Conservation (phyloP, 306 rosid species). For the Corylus avellana region DNA sequence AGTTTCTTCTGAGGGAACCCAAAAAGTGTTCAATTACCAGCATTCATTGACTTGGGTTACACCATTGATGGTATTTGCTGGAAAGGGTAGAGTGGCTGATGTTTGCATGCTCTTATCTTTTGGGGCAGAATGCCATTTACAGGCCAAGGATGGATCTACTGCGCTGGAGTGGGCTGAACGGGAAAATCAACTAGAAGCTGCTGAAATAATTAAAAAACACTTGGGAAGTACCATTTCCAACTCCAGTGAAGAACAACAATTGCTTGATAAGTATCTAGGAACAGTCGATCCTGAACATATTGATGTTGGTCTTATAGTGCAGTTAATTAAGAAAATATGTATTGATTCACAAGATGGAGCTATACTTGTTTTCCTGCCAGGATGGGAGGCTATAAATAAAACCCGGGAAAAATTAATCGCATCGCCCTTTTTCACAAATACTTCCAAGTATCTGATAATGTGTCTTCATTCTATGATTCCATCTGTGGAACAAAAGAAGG, state of each 20-base stretch:
- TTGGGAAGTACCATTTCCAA: conserved; percentile 45
- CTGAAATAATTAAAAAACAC: conserved; percentile 58
- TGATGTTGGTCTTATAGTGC: conserved; percentile 71
- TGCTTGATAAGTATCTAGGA: conserved; percentile 62
- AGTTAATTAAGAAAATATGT: conserved; percentile 72
- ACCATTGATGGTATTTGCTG: conserved; percentile 87
- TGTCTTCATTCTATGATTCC: conserved; percentile 94
- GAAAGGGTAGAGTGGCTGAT: conserved; percentile 80
- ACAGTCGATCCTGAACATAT: conserved; percentile 60
- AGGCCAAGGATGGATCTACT: conserved; percentile 63
- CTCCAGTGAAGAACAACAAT: conserved; percentile 43
- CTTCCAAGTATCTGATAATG: conserved; percentile 49
- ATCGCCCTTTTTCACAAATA: conserved; percentile 56
- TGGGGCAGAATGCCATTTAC: conserved; percentile 74
- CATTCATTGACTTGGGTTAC: conserved; percentile 77
- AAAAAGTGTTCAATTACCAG: conserved; percentile 65
- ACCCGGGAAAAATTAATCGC: conserved; percentile 58
- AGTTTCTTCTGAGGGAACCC: conserved; percentile 59
- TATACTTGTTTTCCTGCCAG: conserved; percentile 89
- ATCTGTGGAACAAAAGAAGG: conserved; percentile 71
- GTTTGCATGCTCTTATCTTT: conserved; percentile 79
- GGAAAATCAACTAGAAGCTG: conserved; percentile 59
- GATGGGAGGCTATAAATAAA: conserved; percentile 95
- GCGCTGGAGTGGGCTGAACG: conserved; percentile 73
- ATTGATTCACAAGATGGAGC: conserved; percentile 83